Evolutionary conservation across 2,329 filamentous ascomycete genomes (phyloP).

Genomic region (Xylaria sp.): DNA sequence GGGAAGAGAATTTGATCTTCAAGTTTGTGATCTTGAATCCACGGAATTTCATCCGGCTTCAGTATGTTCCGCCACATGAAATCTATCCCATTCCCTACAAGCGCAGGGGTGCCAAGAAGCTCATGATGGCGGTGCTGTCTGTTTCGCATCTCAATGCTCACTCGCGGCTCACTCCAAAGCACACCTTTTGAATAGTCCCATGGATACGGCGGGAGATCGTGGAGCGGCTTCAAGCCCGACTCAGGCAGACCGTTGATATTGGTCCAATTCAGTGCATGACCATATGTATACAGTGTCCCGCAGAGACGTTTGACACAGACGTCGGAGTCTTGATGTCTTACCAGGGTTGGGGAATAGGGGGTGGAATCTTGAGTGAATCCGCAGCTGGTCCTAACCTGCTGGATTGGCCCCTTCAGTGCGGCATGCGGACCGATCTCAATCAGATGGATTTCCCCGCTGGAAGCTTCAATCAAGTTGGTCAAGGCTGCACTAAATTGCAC

Average conservation of each 20-base stretch:
- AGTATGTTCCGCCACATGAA: constrained; percentile 32
- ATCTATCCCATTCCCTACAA: constrained; percentile 34
- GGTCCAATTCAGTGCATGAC: constrained; percentile 19
- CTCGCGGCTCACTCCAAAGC: constrained; percentile 44
- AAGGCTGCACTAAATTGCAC: constrained; percentile 31
- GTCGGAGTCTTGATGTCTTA: constrained; percentile 16
- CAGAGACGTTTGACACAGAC: constrained; percentile 25
- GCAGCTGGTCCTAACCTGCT: constrained; percentile 42
- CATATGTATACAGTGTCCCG: constrained; percentile 19
- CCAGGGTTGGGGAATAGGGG: constrained; percentile 5
- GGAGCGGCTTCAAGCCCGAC: background rate
- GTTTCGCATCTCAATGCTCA: constrained; percentile 43
- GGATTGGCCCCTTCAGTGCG: constrained; percentile 50
- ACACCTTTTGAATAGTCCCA: constrained; percentile 8
- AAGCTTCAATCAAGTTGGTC: background rate
- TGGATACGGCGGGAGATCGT: constrained; percentile 29
- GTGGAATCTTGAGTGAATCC: background rate
- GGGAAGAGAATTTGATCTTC: constrained; percentile 20
- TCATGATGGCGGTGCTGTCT: constrained; percentile 51
- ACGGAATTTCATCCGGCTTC: background rate
- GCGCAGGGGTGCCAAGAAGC: constrained; percentile 50
- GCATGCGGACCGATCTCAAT: constrained; percentile 38
- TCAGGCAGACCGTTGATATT: constrained; percentile 14
- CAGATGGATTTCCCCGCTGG: background rate
- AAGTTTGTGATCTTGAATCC: constrained; percentile 22